A percentile compares a stretch with the other conserved stretches of the same genome.
These are phyloP conservation scores for Psilocybe sp. DNA, from an alignment of 768 basidiomycete species.

Conservation along the genomic window DNA sequence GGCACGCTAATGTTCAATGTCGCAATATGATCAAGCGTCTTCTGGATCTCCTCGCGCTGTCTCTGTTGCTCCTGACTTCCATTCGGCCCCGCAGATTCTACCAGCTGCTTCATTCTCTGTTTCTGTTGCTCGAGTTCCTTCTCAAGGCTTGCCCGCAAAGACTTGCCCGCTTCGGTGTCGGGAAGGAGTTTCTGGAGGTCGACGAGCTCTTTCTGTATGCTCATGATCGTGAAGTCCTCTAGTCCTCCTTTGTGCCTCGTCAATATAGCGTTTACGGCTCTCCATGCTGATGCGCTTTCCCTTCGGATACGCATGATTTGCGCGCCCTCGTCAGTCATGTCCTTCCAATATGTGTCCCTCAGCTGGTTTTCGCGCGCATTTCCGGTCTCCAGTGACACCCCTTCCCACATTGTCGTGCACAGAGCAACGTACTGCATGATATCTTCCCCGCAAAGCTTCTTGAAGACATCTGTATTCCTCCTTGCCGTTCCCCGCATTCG, in stretches of 20 bases:
- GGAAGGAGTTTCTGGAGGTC: constrained; percentile 23
- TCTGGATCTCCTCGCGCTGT: background rate
- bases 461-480: constrained; percentile 45
- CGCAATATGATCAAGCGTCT: background rate
- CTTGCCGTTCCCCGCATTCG: constrained; percentile 38
- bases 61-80: background rate
- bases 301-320: constrained; percentile 31
- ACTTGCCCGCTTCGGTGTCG: constrained; percentile 26
- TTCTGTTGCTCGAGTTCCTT: constrained; percentile 9
- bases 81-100: background rate
- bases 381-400: constrained; percentile 28
- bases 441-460: constrained; percentile 43
- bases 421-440: constrained; percentile 43
- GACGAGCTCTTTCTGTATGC: constrained; percentile 20
- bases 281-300: constrained; percentile 31
- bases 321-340: constrained; percentile 38
- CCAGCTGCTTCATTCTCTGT: background rate
- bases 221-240: constrained; percentile 3
- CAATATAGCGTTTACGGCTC: constrained; percentile 31
- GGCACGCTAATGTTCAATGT: background rate
- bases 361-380: constrained; percentile 38
- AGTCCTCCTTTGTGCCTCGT: background rate
- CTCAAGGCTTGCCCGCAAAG: constrained; percentile 5
- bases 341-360: constrained; percentile 39
- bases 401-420: constrained; percentile 46